Evolutionary conservation across 169 alveolate genomes (phyloP), one percentile per base, ranked within the genome.

Genomic region (Eimeria praecox): DNA sequence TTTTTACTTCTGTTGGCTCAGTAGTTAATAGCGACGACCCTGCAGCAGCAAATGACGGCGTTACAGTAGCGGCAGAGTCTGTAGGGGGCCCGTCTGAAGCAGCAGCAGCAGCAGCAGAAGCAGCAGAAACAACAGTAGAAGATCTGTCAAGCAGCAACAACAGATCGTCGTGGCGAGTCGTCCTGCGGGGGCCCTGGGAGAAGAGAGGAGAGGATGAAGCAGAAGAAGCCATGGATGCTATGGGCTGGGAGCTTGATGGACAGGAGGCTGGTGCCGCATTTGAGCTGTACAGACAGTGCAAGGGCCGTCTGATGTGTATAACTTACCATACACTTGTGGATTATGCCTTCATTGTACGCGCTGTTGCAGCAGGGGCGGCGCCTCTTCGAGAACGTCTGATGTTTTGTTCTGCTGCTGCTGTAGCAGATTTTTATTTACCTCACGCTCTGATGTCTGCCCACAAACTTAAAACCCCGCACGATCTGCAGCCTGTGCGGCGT

Each of bases 331-430:
- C 92, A 3, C 86, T 92, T 2, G 86, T 56, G 62, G 95, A 92
- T 8, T 92, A 92, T 18, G 73, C 88, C 40, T 92, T 92, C 56
- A 22, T 92, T 46, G 69, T 59, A 49, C 91, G 91, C 35, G 95
- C 88, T 3, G 71, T 92, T 44, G 86, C 75, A 22, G 85, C 71
- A 5, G 86, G 69, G 35, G 52, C 92, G 18, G 44, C 89, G 22
- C 85, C 92, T 18, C 95, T 92, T 27, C 49, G 87, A 16, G 92
- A 92, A 38, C 56, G 92, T 4, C 83, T 92, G 33, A 86, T 92
- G 54, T 69, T 92, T 27, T 92, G 91, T 46, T 86, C 95, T 3
- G 88, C 92, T 52, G 95, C 95, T 22, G 95, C 95, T n/a, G 95
- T 92, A 1, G 83, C 95, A 20, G 95, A 92, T 40, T 92, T 92